phyloP scores from a whole-genome alignment of 1,139 yeast species.

The Lodderomyces parapsilosis region DNA sequence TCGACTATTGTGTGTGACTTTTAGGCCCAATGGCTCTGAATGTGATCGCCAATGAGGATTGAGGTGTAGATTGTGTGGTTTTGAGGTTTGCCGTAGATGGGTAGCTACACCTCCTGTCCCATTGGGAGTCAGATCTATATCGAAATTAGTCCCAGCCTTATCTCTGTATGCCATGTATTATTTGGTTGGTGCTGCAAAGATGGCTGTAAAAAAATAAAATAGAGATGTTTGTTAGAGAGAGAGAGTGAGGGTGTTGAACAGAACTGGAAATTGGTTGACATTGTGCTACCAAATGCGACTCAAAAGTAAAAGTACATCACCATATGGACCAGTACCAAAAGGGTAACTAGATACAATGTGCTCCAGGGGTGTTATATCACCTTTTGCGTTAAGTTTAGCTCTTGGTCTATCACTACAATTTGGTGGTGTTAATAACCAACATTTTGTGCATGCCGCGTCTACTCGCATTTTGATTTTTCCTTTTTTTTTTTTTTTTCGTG shows the following conservation, averaged over 20 bases:
- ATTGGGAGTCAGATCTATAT: background rate
- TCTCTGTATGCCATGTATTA: background rate
- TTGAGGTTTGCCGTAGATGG: background rate
- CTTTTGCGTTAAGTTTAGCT: no score
- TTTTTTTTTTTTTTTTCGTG: background rate
- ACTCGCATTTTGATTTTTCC: no score
- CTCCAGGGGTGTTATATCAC: no score
- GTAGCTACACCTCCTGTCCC: no score
- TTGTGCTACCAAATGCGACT: background rate
- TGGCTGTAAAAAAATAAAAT: conserved; percentile 2
- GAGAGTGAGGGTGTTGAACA: no score
- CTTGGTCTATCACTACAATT: no score
- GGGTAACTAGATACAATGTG: no score
- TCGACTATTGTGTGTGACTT: background rate
- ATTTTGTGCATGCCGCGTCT: no score
- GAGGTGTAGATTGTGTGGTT: background rate
- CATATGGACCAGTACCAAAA: no score
- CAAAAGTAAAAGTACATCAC: no score
- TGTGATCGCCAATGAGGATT: background rate
- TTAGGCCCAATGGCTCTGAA: background rate
- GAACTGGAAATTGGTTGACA: no score
- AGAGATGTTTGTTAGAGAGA: background rate
- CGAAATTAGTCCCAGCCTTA: background rate
- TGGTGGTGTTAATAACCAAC: no score
- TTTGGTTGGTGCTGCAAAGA: background rate